These are phyloP conservation scores for Aspergillus piperis DNA, from an alignment of 2,329 filamentous ascomycete genomes.

Conservation along the genomic window DNA sequence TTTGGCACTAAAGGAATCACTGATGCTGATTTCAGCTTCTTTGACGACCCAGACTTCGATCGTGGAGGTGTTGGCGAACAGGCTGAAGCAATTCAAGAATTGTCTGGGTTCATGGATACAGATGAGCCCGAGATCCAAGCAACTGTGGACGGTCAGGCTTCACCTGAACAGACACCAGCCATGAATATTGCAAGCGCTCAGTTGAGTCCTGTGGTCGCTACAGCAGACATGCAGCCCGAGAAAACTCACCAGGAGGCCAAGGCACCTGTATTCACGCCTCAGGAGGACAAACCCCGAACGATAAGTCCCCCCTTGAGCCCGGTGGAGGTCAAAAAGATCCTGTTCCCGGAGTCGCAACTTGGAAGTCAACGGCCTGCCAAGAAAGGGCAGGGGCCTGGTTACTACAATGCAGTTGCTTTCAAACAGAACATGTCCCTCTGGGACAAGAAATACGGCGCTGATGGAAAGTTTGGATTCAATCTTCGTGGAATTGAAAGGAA, in stretches of 20 bases:
- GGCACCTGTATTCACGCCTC: constrained; percentile 14
- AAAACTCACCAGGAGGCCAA: constrained; percentile 9
- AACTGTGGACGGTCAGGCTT: constrained; percentile 9
- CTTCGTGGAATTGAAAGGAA: constrained; percentile 11
- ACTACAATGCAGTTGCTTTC: constrained; percentile 56
- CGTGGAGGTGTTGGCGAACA: constrained; percentile 21
- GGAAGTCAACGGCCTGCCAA: constrained; percentile 10
- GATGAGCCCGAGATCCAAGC: constrained; percentile 17
- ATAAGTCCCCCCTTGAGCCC: constrained; percentile 46
- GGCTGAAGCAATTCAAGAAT: constrained; percentile 17
- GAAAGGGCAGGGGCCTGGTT: constrained; percentile 38
- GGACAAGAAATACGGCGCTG: constrained; percentile 55
- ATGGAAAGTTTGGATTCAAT: constrained; percentile 50
- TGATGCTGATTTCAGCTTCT: constrained; percentile 66
- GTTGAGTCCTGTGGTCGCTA: constrained; percentile 5
- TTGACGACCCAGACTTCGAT: constrained; percentile 55
- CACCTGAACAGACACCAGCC: constrained; percentile 2
- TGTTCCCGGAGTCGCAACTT: constrained; percentile 39
- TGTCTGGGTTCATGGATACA: constrained; percentile 16
- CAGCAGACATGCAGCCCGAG: constrained; percentile 5
- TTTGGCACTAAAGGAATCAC: constrained; percentile 59
- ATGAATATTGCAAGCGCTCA: background rate
- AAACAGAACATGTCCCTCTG: constrained; percentile 49
- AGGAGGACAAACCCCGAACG: constrained; percentile 26
- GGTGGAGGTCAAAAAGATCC: constrained; percentile 45